Percentiles rank a stretch among this genome's conserved stretches.
These are phyloP conservation scores for Pleodorina starrii DNA, from an alignment of 139 green algal species.

Conservation along the genomic window DNA sequence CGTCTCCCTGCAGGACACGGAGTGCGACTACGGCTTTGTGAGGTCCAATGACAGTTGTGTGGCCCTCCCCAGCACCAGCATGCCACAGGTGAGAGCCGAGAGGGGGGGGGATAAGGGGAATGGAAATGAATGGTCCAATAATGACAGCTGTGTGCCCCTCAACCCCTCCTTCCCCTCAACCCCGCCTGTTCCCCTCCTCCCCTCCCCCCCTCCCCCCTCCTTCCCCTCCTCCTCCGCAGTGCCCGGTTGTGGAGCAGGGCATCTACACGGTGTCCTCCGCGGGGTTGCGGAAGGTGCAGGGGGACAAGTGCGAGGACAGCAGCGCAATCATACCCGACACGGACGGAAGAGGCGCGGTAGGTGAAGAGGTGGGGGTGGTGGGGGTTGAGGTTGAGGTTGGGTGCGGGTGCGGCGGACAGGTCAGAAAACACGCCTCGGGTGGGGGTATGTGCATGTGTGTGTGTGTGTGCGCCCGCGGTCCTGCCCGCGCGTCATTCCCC, in stretches of 20 bases:
- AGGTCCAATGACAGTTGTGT: conserved; percentile 38
- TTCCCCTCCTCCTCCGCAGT: background rate
- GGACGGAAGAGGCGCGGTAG: conserved; percentile 68
- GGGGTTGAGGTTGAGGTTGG: too few relatives aligned
- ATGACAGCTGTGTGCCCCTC: too few relatives aligned
- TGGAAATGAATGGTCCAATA: too few relatives aligned
- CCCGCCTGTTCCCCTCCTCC: background rate
- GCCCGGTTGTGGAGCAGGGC: conserved; percentile 15
- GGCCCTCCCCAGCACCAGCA: background rate
- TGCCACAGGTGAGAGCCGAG: conserved; percentile 48
- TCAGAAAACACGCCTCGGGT: too few relatives aligned
- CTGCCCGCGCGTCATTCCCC: too few relatives aligned
- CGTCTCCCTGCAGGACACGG: conserved; percentile 75
- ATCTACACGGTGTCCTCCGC: conserved; percentile 46
- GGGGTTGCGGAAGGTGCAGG: conserved; percentile 74
- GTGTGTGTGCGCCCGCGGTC: too few relatives aligned
- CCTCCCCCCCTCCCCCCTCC: background rate
- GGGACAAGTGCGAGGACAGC: conserved; percentile 69
- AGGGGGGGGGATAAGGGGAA: too few relatives aligned
- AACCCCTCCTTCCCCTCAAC: too few relatives aligned
- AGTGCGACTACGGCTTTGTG: conserved; percentile 82
- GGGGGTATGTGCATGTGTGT: too few relatives aligned
- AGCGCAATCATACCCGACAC: conserved; percentile 76
- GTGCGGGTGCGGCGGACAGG: too few relatives aligned
- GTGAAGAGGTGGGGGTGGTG: background rate